A percentile compares a stretch with the other conserved stretches of the same genome.
These are phyloP conservation scores for Amoebophrya sp. DNA, from an alignment of 169 alveolate species.

Conservation along the genomic window DNA sequence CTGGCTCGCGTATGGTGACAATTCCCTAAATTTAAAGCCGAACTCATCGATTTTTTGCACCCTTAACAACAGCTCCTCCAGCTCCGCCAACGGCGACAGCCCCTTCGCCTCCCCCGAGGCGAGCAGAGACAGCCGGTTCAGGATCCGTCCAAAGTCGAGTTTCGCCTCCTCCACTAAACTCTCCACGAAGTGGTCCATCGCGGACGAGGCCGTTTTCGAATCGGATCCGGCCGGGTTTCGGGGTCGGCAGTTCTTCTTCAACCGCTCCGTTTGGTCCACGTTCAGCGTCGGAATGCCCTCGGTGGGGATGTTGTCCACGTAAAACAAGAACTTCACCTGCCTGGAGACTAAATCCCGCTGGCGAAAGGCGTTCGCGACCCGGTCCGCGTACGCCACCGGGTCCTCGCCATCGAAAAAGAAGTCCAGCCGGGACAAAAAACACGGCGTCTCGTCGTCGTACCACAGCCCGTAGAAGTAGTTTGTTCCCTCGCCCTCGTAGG, in stretches of 20 bases:
- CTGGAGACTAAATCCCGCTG: background rate
- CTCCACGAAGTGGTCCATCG: background rate
- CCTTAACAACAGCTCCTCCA: background rate
- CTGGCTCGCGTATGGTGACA: no score
- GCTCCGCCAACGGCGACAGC: background rate
- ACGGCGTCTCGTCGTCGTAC: conserved; percentile 4
- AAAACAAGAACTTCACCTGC: background rate
- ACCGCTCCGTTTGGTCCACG: background rate
- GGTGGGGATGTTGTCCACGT: background rate
- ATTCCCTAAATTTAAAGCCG: no score
- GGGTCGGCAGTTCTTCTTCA: background rate
- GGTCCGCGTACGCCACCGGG: background rate
- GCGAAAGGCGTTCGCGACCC: background rate
- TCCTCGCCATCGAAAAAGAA: background rate
- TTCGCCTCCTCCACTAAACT: background rate
- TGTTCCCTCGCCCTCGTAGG: background rate
- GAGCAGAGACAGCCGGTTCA: background rate
- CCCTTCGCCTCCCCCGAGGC: background rate
- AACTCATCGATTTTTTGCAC: no score
- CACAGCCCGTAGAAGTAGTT: background rate
- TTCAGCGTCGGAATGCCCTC: background rate
- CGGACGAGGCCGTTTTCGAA: no score
- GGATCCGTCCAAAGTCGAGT: background rate
- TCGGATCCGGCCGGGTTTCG: no score
- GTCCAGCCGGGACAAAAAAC: background rate